These are phyloP conservation scores for Eucalyptus virginea DNA, from an alignment of 345 rosid genomes.

Conservation along the genomic window DNA sequence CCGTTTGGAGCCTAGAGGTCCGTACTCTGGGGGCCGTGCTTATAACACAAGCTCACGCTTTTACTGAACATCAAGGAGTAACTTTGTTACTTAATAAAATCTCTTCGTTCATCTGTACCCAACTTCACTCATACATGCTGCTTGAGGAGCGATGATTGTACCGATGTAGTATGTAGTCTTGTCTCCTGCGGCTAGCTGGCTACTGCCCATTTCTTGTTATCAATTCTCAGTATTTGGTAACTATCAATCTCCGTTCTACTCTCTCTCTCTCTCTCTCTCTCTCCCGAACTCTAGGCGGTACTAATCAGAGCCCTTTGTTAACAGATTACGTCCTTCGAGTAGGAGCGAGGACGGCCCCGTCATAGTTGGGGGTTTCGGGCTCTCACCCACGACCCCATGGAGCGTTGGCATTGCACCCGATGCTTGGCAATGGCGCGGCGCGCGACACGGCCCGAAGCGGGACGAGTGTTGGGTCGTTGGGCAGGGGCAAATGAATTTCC, in stretches of 20 bases:
- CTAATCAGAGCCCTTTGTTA: not conserved
- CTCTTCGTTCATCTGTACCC: not conserved
- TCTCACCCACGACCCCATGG: not conserved
- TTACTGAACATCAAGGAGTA: constrained; percentile 5
- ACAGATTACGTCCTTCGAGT: constrained; percentile 2
- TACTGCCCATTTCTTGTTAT: not conserved
- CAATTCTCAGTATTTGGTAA: not conserved
- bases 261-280: not conserved
- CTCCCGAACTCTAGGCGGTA: not conserved
- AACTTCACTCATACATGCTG: not conserved
- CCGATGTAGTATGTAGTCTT: not conserved
- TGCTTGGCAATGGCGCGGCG: not conserved
- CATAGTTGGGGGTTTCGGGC: not conserved
- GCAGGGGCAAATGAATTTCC: not conserved
- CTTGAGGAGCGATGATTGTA: not conserved
- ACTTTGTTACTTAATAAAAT: not conserved
- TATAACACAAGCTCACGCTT: constrained; percentile 48
- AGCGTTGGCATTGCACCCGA: not conserved
- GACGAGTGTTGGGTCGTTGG: not conserved
- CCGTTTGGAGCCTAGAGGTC: constrained; percentile 57
- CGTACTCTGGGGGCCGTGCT: constrained; percentile 47
- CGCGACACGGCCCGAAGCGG: not conserved
- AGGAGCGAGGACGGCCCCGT: not conserved
- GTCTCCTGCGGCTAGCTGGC: not conserved
- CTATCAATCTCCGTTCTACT: not conserved